Percentiles rank a stretch among this genome's conserved stretches.
Conservation (phyloP, 2,329 filamentous ascomycete genomes). For the Nemania diffusa region DNA sequence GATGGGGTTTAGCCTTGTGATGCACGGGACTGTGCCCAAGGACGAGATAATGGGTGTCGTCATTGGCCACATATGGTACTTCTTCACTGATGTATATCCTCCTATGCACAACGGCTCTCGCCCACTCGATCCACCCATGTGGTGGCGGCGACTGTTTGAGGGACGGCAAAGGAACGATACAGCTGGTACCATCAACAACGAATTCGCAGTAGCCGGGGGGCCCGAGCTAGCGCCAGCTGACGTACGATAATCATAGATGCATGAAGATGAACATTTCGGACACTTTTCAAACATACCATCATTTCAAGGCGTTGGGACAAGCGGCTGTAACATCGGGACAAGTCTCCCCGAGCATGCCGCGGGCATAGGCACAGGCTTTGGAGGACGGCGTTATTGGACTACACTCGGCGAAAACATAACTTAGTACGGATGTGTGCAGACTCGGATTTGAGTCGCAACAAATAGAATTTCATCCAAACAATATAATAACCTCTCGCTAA, state of each 20-base stretch:
- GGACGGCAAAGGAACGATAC: constrained; percentile 61
- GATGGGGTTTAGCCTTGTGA: constrained; percentile 89
- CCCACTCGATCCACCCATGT: constrained; percentile 87
- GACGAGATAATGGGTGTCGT: constrained; percentile 96
- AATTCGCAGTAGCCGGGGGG: constrained; percentile 68
- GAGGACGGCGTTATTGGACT: constrained; percentile 31
- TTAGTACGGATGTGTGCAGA: constrained; percentile 10
- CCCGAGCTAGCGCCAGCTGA: constrained; percentile 67
- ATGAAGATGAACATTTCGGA: constrained; percentile 16
- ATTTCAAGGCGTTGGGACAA: constrained; percentile 42
- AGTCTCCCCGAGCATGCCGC: constrained; percentile 17
- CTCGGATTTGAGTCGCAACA: constrained; percentile 1
- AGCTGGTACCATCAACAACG: constrained; percentile 67
- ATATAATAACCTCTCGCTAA: background rate
- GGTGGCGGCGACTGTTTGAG: constrained; percentile 90
- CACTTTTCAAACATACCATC: constrained; percentile 39
- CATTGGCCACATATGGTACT: constrained; percentile 97
- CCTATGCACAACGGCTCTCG: constrained; percentile 85
- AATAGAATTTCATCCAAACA: constrained; percentile 2
- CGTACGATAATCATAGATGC: constrained; percentile 42
- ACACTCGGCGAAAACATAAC: constrained; percentile 8
- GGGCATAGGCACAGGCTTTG: constrained; percentile 10
- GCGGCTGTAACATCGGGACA: constrained; percentile 26
- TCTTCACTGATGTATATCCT: constrained; percentile 96
- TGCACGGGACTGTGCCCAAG: constrained; percentile 89